Evolutionary conservation across 331 rosid genomes (phyloP), one percentile per base, ranked within the genome.

Genomic region (Rosa hybrid): DNA sequence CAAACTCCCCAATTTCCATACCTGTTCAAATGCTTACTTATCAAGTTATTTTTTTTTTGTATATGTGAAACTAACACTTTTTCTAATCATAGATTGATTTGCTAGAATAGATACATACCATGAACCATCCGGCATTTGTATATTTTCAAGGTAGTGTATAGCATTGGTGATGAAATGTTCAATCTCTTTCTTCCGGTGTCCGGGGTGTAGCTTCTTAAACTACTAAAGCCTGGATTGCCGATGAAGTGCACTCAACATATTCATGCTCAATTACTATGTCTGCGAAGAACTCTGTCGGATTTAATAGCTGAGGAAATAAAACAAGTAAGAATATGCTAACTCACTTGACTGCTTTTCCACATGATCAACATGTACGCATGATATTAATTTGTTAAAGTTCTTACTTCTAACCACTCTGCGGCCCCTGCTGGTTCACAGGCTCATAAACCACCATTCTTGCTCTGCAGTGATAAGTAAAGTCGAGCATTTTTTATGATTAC

Each of bases 1-100:
- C 97, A 90, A 77, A 91, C 81, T 45, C 97, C 92, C 92, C 92
- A 91, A 4, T 86, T 83, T 53, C 93, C 93, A 71, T 89, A 83
- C 86, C 83, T 83, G 59, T 68, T 38, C 25, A 53, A 53, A 78
- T 53, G 2, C 12, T 11, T 49, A 49, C 1, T 9, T 9, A 11
- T 11, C 1, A 49, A 49, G 18, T 49, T 11, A 5, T 16, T 3
- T 50, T 50, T 60, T 8, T 30, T 73, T 48, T 49, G 7, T 42
- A 0, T 27, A 50, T 45, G 21, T 49, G 20, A 72, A 45, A 12
- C 23, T 50, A 72, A 51, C 72, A n/a, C n/a, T 12, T 50, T 51
- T 73, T 2, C 7, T 2, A 18, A 13, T 21, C 54, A 13, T 10
- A 75, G 23, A 53, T 74, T 56, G 10, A 56, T 57, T 7, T 3